Percentiles rank a stretch among this genome's conserved stretches.
Evolutionary conservation across 2,329 filamentous ascomycete genomes (phyloP).

Genomic region (Penicillium expansum): DNA sequence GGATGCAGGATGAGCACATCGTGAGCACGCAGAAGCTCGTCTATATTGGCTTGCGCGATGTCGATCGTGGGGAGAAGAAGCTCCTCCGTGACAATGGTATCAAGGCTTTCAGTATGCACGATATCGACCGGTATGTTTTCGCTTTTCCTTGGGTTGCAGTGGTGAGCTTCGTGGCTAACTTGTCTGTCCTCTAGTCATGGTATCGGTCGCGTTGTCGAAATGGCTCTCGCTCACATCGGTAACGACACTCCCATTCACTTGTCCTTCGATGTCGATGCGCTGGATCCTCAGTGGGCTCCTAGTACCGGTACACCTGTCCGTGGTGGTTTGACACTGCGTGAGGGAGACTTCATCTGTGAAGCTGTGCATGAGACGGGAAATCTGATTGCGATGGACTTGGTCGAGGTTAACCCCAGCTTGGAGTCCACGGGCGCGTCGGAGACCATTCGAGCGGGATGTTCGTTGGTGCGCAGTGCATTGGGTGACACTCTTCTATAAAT

Average conservation of each 20-base stretch:
- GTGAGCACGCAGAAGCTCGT: conserved; percentile 80
- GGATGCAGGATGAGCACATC: conserved; percentile 63
- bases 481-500: conserved; percentile 86
- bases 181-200: conserved; percentile 61
- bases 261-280: conserved; percentile 93
- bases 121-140: conserved; percentile 73
- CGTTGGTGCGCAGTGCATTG: conserved; percentile 83
- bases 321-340: conserved; percentile 86
- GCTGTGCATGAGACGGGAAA: conserved; percentile 76
- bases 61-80: conserved; percentile 90
- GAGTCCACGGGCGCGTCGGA: conserved; percentile 71
- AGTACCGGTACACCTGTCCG: conserved; percentile 93
- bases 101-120: conserved; percentile 97
- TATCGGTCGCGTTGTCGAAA: conserved; percentile 93
- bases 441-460: conserved; percentile 87
- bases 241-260: conserved; percentile 93
- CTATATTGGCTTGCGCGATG: conserved; percentile 92
- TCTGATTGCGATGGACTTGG: conserved; percentile 75
- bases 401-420: conserved; percentile 75
- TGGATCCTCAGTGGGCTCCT: conserved; percentile 94
- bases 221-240: conserved; percentile 96
- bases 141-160: not conserved
- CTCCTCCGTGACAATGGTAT: conserved; percentile 85
- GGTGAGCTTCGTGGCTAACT: conserved; percentile 4
- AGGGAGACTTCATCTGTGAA: conserved; percentile 96